Evolutionary conservation across 352 stramenopile species (phyloP), one percentile per base, ranked within the genome.

Genomic region (Globisporangium irregulare): DNA sequence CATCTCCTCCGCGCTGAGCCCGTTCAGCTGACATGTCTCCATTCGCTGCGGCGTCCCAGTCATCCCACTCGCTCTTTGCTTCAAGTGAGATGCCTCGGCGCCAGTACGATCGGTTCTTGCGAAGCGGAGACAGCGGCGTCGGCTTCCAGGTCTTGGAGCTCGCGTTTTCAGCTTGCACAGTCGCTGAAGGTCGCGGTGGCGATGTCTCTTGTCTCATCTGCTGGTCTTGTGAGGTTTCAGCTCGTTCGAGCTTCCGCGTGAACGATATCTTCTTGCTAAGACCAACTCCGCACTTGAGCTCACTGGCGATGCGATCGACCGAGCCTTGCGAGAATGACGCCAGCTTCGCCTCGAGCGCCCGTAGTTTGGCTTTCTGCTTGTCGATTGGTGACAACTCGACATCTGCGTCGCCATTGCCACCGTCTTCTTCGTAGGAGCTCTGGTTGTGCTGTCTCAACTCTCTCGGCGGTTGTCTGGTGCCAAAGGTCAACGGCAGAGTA

Each of bases 11-110:
- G 2, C 20, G 59, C 18, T 59, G 32, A 15, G 34, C 38, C 38
- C 29, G 15, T 20, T 25, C 50, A 18, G 10, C 8, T 20, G 12
- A 20, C 0, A 3, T 20, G 55, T 9, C 15, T 5, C 9, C n/a
- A 20, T 38, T 70, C 27, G 14, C 41, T 59, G 10, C 1, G 7
- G 12, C 55, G 36, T 4, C 4, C 55, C 20, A 43, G 3, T 51
- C n/a, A 7, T 58, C 54, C 25, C 50, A 34, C 1, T 38, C 22
- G 5, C 9, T 24, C 12, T 58, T 60, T 22, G 41, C 50, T 58
- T 87, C 82, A 4, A 77, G 59, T 6, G 81, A 91, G 32, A 91
- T 79, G 27, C 82, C 82, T 24, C 82, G 78, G 36, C 75, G 73
- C 82, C 82, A 90, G 63, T 78, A 79, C 48, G 82, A 89, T 20